Conservation (phyloP, 768 basidiomycete species). For the Boletus reticulatus region DNA sequence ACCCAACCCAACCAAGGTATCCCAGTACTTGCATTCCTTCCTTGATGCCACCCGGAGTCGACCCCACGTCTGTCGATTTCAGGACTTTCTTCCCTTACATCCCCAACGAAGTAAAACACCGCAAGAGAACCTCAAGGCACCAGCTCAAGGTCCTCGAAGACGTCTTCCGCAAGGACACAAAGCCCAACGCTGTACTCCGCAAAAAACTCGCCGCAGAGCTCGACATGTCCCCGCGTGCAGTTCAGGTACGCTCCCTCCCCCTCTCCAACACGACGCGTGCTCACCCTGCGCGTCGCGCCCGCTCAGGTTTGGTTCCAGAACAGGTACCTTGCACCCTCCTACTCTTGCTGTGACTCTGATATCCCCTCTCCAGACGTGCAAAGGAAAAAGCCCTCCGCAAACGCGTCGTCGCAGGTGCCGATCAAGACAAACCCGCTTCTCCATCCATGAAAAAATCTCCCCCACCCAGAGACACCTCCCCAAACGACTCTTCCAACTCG, state of each 20-base stretch:
- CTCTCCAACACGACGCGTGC: slow-evolving; percentile 13
- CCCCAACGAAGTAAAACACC: slow-evolving; percentile 92
- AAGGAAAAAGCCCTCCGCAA: slow-evolving; percentile 74
- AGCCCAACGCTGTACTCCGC: slow-evolving; percentile 81
- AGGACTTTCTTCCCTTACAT: slow-evolving; percentile 86
- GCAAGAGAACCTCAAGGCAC: slow-evolving; percentile 82
- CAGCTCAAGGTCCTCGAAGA: slow-evolving; percentile 90
- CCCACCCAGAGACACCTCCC: slow-evolving; percentile 22
- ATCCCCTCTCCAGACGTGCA: slow-evolving; percentile 54
- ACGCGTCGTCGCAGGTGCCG: slow-evolving; percentile 36
- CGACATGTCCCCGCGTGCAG: slow-evolving; percentile 91
- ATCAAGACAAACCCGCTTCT: slow-evolving; percentile 15
- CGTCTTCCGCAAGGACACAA: slow-evolving; percentile 84
- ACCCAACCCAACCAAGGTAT: slow-evolving; percentile 31
- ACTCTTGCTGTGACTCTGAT: slow-evolving; percentile 12
- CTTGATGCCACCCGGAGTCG: slow-evolving; percentile 51
- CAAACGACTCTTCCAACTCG: slow-evolving; percentile 30
- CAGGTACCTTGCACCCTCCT: slow-evolving; percentile 42
- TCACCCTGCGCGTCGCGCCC: slow-evolving; percentile 18
- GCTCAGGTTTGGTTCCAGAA: slow-evolving; percentile 90
- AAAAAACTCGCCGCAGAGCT: slow-evolving; percentile 80
- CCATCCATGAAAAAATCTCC: slow-evolving; percentile 11
- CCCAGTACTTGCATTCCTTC: slow-evolving; percentile 43
- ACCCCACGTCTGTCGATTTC: slow-evolving; percentile 69
- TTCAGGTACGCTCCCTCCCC: slow-evolving; percentile 64